These are phyloP conservation scores for Exidia glandulosa DNA, from an alignment of 768 basidiomycete genomes.

Conservation along the genomic window DNA sequence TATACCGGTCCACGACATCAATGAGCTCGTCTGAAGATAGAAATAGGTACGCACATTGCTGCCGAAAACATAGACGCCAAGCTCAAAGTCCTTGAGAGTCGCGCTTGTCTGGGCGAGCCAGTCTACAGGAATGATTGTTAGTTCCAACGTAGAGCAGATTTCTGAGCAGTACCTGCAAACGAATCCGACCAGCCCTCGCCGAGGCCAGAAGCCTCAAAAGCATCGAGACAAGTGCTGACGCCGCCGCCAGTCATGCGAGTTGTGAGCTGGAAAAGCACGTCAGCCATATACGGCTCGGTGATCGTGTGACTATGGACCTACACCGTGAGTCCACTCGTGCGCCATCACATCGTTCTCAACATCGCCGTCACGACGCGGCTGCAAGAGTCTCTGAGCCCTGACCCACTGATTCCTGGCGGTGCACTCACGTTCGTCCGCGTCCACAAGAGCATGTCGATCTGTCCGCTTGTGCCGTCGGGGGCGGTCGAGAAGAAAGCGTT, in stretches of 20 bases:
- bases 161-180: background rate
- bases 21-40: constrained; percentile 26
- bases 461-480: background rate
- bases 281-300: background rate
- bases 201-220: constrained; percentile 52
- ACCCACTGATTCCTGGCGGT: constrained; percentile 7
- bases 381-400: too few relatives aligned
- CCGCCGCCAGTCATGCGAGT: constrained; percentile 43
- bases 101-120: constrained; percentile 29
- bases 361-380: constrained; percentile 45
- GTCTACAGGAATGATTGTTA: background rate
- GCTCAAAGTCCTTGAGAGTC: constrained; percentile 21
- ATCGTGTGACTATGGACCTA: constrained; percentile 3
- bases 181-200: constrained; percentile 47
- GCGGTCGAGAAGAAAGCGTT: background rate
- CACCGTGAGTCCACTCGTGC: constrained; percentile 38
- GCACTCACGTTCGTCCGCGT: background rate
- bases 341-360: constrained; percentile 47
- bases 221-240: constrained; percentile 49
- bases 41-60: constrained; percentile 47
- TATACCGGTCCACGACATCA: background rate
- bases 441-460: background rate
- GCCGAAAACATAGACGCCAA: constrained; percentile 46
- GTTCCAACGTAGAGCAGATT: background rate
- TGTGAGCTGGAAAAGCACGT: constrained; percentile 10